Conservation (phyloP, 2,329 filamentous ascomycete genomes). For the Peltaster fructicola region DNA sequence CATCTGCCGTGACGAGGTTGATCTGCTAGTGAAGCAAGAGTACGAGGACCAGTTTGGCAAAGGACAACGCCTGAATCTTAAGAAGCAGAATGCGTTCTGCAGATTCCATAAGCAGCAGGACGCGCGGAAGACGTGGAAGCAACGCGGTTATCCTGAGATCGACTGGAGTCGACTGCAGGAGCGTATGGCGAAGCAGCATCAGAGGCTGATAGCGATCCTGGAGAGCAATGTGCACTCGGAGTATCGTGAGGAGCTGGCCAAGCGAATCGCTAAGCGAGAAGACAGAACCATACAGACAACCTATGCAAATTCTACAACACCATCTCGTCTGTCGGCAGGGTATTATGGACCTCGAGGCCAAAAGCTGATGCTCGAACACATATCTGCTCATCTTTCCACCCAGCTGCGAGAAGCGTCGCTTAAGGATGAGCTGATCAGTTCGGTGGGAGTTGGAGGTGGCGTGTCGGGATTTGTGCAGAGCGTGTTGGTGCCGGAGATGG, state of each 20-base stretch:
- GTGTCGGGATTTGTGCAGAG: conserved; percentile 20
- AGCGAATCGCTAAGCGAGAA: too few relatives aligned
- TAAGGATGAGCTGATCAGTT: conserved; percentile 15
- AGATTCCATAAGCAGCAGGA: conserved; percentile 13
- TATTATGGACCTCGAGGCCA: conserved; percentile 21
- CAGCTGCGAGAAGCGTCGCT: conserved; percentile 13
- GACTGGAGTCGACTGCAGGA: conserved; percentile 14
- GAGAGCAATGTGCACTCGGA: conserved; percentile 9
- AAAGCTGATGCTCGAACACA: conserved; percentile 18
- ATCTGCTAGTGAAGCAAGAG: conserved; percentile 11
- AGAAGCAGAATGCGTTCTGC: conserved; percentile 19
- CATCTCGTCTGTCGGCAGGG: too few relatives aligned
- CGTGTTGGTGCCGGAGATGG: conserved; percentile 22
- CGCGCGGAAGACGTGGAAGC: conserved; percentile 14
- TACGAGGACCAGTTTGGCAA: conserved; percentile 13
- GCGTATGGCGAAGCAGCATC: conserved; percentile 13
- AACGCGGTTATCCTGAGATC: conserved; percentile 17
- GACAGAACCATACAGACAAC: too few relatives aligned
- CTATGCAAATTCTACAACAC: too few relatives aligned
- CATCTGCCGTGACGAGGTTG: conserved; percentile 11
- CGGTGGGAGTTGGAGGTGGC: conserved; percentile 17
- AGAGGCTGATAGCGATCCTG: conserved; percentile 11
- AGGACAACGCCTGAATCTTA: conserved; percentile 11
- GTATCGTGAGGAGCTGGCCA: conserved; percentile 12
- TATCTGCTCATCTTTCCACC: conserved; percentile 12